phyloP scores from a whole-genome alignment of 2,329 filamentous ascomycete species.

The Coniochaeta ligniaria region DNA sequence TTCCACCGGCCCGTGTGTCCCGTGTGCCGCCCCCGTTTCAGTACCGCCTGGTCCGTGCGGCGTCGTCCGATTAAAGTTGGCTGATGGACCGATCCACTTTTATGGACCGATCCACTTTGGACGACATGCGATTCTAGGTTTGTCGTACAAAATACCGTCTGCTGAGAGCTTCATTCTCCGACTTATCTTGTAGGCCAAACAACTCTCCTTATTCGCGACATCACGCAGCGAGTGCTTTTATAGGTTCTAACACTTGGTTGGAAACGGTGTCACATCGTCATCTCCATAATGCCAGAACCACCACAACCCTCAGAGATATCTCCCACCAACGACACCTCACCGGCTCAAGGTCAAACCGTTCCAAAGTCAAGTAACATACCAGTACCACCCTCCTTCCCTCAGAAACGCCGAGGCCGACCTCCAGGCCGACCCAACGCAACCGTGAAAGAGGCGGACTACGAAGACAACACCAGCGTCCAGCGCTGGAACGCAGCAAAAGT shows the following conservation, averaged over 20 bases:
- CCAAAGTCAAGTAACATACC: conserved; percentile 5
- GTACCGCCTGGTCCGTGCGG: not conserved
- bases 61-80: not conserved
- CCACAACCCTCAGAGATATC: not conserved
- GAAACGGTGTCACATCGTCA: not conserved
- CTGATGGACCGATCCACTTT: not conserved
- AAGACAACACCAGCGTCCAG: conserved; percentile 13
- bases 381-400: conserved; percentile 13
- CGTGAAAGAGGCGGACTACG: conserved; percentile 16
- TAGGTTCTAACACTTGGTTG: not conserved
- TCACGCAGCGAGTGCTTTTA: not conserved
- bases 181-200: conserved; percentile 16
- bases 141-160: conserved; percentile 15
- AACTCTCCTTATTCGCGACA: not conserved
- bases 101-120: no score
- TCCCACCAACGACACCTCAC: not conserved
- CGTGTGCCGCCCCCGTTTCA: not conserved
- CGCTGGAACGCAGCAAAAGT: conserved; percentile 15
- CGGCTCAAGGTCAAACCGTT: not conserved
- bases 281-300: not conserved
- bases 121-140: no score
- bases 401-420: conserved; percentile 16
- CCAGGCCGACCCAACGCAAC: conserved; percentile 18
- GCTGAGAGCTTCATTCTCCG: not conserved
- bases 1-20: not conserved